Evolutionary conservation across 2,329 filamentous ascomycete genomes (phyloP), one percentile per base, ranked within the genome.

Genomic region (Pseudocercospora crystallina): DNA sequence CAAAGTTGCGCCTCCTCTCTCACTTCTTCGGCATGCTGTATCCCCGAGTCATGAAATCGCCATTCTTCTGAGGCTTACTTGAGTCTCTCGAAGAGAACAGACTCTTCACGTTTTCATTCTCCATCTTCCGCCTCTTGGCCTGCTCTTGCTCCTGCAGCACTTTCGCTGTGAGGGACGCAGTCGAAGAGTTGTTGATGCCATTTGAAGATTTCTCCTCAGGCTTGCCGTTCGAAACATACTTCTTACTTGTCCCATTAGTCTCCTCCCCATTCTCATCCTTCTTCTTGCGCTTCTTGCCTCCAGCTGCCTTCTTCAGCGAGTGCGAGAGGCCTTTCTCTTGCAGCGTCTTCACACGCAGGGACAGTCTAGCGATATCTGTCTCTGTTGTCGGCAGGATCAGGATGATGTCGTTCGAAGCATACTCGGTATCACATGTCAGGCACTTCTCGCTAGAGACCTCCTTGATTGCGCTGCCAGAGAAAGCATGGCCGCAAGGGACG

Each of bases 401-500:
- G n/a, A 99, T 85, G 13, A 95, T 74, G 61, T 97, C 89, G 29
- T 87, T 83, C 17, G 79, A 70, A 15, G 81, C 80, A 64, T 94
- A 96, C 0, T 78, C 63, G 49, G 85, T 83, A 59, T 86, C 89
- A 71, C 94, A 99, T 72, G 58, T 60, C 54, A 83, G 65, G 60
- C 83, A 86, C 57, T 74, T 77, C 57, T 87, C 85, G 2, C 74
- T 79, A 17, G 78, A 77, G n/a, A 68, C 68, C 51, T 69, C 67
- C 60, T 85, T 87, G 59, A 97, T 85, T 7, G 90, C 90, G 46
- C 84, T 83, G 54, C 95, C 90, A 0, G 89, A 86, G 71, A 97
- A 97, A 0, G 89, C 91, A 75, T 99, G 95, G 0, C 94, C 95
- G 64, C 94, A 99, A 0, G 94, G 94, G 4, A 97, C 89, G 2